Evolutionary conservation across 495 filamentous ascomycete species (phyloP).

Genomic region (Neurospora sp.): DNA sequence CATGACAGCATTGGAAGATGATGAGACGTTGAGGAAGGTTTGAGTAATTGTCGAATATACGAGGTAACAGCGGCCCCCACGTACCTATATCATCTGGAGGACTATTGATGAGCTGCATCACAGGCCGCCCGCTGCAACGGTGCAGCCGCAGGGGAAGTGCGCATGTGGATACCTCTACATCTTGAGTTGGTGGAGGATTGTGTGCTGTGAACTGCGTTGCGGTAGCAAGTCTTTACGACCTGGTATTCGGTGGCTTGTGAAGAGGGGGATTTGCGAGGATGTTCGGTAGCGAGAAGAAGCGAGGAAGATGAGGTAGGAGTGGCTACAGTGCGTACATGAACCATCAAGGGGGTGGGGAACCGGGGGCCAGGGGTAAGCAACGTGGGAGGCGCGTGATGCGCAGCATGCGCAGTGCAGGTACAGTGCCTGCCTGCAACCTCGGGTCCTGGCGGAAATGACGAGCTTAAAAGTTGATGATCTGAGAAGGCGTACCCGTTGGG

Average conservation of each 20-base stretch:
- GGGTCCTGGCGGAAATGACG: neutral
- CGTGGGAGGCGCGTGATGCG: neutral
- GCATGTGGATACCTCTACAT: neutral
- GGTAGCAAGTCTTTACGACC: neutral
- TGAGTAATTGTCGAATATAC: neutral
- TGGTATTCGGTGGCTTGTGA: neutral
- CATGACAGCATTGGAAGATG: neutral
- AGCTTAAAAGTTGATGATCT: neutral
- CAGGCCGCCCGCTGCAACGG: neutral
- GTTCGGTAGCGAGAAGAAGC: neutral
- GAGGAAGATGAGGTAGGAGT: neutral
- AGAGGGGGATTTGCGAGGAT: neutral
- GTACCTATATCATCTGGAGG: neutral
- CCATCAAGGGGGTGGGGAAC: neutral
- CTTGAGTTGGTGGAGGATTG: neutral
- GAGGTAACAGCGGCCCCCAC: neutral
- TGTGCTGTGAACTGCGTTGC: neutral
- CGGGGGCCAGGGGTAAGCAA: neutral
- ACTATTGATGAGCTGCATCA: neutral
- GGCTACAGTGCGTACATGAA: neutral
- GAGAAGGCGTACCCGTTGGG: neutral
- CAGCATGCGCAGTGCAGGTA: neutral
- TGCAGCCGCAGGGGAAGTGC: neutral
- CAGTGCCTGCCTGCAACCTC: neutral
- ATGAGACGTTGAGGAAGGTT: neutral